These are phyloP conservation scores for Pyrenochaeta sp. DNA, from an alignment of 2,329 filamentous ascomycete species.

Conservation along the genomic window DNA sequence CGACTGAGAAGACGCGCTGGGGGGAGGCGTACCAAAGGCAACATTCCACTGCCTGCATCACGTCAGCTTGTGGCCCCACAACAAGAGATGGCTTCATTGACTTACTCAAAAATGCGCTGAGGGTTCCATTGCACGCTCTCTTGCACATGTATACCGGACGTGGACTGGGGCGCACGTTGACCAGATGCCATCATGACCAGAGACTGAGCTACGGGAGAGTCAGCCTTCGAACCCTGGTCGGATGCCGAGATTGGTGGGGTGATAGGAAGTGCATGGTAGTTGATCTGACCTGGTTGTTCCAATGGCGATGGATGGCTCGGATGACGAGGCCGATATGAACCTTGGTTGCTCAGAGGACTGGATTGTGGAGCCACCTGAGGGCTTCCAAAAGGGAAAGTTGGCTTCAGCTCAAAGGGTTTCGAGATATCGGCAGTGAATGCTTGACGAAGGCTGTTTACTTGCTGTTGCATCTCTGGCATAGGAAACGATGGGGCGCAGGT, in stretches of 20 bases:
- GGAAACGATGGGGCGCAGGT: conserved; percentile 83
- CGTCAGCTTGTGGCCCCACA: conserved; percentile 18
- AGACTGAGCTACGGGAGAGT: conserved; percentile 76
- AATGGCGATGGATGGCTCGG: conserved; percentile 57
- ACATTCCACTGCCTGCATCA: conserved; percentile 85
- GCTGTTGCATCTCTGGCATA: conserved; percentile 87
- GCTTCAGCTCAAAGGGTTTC: conserved; percentile 88
- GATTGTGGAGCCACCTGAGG: conserved; percentile 69
- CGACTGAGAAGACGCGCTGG: conserved; percentile 53
- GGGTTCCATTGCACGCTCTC: conserved; percentile 82
- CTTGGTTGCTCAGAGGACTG: conserved; percentile 67
- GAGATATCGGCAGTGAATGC: conserved; percentile 88
- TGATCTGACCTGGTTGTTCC: conserved; percentile 66
- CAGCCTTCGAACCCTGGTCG: conserved; percentile 77
- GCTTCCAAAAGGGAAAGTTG: conserved; percentile 86
- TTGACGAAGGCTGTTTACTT: conserved; percentile 87
- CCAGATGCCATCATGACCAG: conserved; percentile 72
- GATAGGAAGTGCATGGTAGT: conserved; percentile 73
- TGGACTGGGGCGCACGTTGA: conserved; percentile 61
- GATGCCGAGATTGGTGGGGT: conserved; percentile 81
- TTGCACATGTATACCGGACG: conserved; percentile 66
- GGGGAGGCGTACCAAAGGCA: conserved; percentile 78
- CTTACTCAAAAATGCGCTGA: conserved; percentile 88
- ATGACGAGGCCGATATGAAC: conserved; percentile 61
- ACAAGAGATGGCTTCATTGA: conserved; percentile 25